These are phyloP conservation scores for Fusarium pininemorale DNA, from an alignment of 2,329 filamentous ascomycete genomes.

Conservation along the genomic window DNA sequence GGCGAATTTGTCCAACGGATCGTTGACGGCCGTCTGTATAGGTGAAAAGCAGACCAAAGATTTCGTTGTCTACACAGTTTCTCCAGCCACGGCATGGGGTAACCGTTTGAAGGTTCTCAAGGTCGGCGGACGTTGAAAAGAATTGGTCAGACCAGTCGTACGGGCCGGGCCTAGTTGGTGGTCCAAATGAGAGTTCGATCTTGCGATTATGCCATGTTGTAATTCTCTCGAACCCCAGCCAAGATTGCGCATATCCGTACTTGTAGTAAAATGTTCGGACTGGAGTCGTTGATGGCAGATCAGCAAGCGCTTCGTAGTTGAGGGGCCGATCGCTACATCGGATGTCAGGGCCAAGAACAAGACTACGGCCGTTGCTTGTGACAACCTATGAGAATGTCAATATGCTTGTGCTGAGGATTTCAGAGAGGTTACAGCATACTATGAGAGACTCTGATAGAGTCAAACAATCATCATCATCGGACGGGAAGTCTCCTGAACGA, in stretches of 20 bases:
- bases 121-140: neutral
- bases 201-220: neutral
- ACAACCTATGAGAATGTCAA: neutral
- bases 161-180: neutral
- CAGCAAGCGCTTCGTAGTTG: neutral
- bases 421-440: neutral
- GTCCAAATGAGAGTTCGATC: neutral
- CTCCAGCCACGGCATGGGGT: neutral
- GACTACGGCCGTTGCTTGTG: neutral
- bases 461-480: no score
- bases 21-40: neutral
- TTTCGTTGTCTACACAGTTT: fast-evolving
- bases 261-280: neutral
- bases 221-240: neutral
- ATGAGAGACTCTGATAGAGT: neutral
- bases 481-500: neutral
- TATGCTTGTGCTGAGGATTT: fast-evolving
- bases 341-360: neutral
- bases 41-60: neutral
- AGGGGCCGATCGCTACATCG: neutral
- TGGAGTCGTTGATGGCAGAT: neutral
- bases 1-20: neutral
- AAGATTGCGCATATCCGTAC: fast-evolving
- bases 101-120: neutral
- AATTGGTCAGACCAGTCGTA: neutral